Evolutionary conservation across 2,329 filamentous ascomycete species (phyloP), one percentile per base, ranked within the genome.

Genomic region (Geoglossum cookeanum): DNA sequence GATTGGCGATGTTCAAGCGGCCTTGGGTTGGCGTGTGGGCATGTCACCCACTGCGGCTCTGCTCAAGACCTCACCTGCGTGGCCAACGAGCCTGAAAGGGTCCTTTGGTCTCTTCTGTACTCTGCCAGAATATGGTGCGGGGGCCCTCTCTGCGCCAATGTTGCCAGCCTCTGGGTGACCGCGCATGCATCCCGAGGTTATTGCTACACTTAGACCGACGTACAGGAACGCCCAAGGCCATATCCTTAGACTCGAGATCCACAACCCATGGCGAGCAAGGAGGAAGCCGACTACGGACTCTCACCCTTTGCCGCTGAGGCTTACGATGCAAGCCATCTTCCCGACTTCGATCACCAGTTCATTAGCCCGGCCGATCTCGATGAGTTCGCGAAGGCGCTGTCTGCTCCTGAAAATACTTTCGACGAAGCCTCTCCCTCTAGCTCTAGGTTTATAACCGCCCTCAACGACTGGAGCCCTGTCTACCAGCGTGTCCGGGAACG

Each of bases 391-490:
- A 80, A 79, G 59, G 91, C 91, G 6, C 78, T 96, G 7, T 78
- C 81, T n/a, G 87, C 86, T 1, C 88, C 90, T 0, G 88, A 94
- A 60, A 79, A 80, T 1, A 76, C 83, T 45, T 81, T 85, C 39
- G 81, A 68, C 71, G 67, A 70, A 55, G 60, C 74, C 63, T 61
- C 73, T 71, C 57, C 71, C 70, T 58, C 68, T 64, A 66, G 71
- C 65, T 59, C 71, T 67, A 55, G 29, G 32, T 89, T 90, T 67
- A 87, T 97, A 64, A 86, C 87, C 3, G 91, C 92, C 45, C 81
- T 94, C 66, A 94, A 94, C 68, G 92, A 98, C 73, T 98, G 92
- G 92, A 83, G 87, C 15, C 92, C 92, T 0, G 80, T 97, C 11
- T 83, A 85, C 63, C 80, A 91, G 66, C 82, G 78, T 58, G 76